Percentiles rank a stretch among this genome's conserved stretches.
Conservation (phyloP, 208 protist species). For the Leishmania arabica region DNA sequence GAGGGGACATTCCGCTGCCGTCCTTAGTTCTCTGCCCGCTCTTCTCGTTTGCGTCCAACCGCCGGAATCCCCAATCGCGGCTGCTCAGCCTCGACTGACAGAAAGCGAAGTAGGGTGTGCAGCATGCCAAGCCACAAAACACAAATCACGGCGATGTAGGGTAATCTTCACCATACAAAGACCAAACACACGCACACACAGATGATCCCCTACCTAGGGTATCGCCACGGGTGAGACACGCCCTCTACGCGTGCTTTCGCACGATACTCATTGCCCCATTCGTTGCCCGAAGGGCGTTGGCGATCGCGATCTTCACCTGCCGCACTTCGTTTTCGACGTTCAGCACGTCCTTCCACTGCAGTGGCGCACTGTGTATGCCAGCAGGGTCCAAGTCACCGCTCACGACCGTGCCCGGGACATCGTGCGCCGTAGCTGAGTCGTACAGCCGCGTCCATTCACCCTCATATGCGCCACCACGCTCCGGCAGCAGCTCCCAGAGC, state of each 20-base stretch:
- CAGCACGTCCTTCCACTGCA: slow-evolving; percentile 48
- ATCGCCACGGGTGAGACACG: background rate
- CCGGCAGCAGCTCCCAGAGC: slow-evolving; percentile 24
- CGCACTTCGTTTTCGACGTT: slow-evolving; percentile 68
- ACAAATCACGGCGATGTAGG: background rate
- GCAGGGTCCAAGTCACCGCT: slow-evolving; percentile 18
- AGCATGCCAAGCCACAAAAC: background rate
- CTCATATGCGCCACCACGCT: background rate
- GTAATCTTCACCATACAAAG: background rate
- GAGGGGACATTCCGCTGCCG: background rate
- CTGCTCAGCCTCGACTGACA: background rate
- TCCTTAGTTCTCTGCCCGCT: background rate
- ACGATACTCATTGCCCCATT: slow-evolving; percentile 23
- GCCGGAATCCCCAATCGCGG: background rate
- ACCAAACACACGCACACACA: background rate
- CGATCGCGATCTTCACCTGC: slow-evolving; percentile 76
- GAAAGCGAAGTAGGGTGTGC: background rate
- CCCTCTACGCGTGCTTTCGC: background rate
- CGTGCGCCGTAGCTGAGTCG: slow-evolving; percentile 14
- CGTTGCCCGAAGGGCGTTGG: slow-evolving; percentile 69
- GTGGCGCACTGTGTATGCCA: slow-evolving; percentile 4
- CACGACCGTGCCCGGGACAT: background rate
- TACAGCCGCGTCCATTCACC: slow-evolving; percentile 27
- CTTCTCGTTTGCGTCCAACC: background rate
- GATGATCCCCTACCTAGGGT: background rate